Base-by-base conservation (phyloP, 805 yeast species). In the Yarrowia sp. region DNA sequence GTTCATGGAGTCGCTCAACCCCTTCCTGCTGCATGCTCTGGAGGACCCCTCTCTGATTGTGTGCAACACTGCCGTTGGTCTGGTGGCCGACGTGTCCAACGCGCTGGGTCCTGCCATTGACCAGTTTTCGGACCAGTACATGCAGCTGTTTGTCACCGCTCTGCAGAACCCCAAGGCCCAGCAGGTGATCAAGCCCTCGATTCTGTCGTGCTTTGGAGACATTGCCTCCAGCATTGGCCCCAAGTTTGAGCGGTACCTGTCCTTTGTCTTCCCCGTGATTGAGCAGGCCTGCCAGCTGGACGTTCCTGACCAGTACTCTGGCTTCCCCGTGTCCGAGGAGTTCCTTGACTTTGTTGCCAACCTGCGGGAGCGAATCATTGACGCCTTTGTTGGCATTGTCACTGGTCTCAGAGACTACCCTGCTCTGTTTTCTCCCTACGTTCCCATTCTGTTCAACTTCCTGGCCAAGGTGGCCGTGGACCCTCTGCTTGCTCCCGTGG, bases 171-270 rank as follows among this genome's bases (percentile, higher is more conserved):
- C 82, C 44, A 83, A 82, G 65, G 86, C 90, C 19, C 87, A 87
- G 73, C 84, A 90, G 66, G 97, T 91, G 68, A 81, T 93, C 69
- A 87, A 90, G 75, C 97, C 98, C 17, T 82, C 90, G 22, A 90
- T 93, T 30, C 79, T 95, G 69, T 90, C 98, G 12, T 91, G 96
- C 71, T 90, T 95, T 75, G 99, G 99, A 68, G 99, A 95, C 76
- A 84, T 95, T 71, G 98, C 98, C 4, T 84, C 96, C 0, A 86
- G 95, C 14, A 85, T 92, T 67, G 98, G 97, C 4, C 74, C 81
- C 2, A 84, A 82, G 64, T 95, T 93, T 76, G 82, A 82, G 69
- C 90, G 87, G 65, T 95, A 90, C 76, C 77, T 92, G 68, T 84
- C 82, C 40, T 90, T 85, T 67, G 96, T 92, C 35, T 88, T 92